Base-by-base conservation (phyloP, 441 rosid genomes). In the Theobroma grandiflorum region DNA sequence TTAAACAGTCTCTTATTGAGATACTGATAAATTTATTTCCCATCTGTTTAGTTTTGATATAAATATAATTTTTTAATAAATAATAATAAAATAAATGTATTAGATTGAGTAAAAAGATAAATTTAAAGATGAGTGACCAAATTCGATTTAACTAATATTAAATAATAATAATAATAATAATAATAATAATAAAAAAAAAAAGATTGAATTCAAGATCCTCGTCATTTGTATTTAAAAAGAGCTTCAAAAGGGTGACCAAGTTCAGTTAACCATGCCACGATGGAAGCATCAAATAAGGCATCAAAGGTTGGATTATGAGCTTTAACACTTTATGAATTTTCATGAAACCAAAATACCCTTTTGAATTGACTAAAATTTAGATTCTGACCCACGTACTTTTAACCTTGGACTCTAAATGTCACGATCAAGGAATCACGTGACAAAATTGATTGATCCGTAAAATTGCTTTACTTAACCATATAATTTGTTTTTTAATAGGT, bases 261-360 rank as follows among this genome's bases (percentile, higher is more conserved):
- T 85, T 85, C 88, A 74, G 6, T 66, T 82, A 78, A 82, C 77
- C 81, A 12, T 26, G 6, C 53, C 59, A 12, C n/a, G 10, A 37
- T 37, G 45, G 72, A 72, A 47, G 59, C 11, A 6, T 53, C 8
- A 2, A 22, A 73, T 10, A 12, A 35, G 43, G 55, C 1, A 31
- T 50, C 47, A 37, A 49, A 22, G 3, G 18, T 8, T 15, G 43
- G 50, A 74, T 42, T 58, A 33, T 78, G 49, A 59, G 71, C 69
- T 26, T n/a, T 40, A 38, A 11, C 77, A 45, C 47, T 47, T 49
- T 31, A 6, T 35, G 40, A 47, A 33, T 52, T 43, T 26, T 45
- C 63, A 61, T 49, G 49, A 47, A 15, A 9, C 8, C 40, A 14
- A 22, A 26, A 12, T 14, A 38, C 62, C n/a, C 52, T 43, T 71